Evolutionary conservation across 2,329 filamentous ascomycete genomes (phyloP), one percentile per base, ranked within the genome.

Genomic region (Monilinia fructicola): DNA sequence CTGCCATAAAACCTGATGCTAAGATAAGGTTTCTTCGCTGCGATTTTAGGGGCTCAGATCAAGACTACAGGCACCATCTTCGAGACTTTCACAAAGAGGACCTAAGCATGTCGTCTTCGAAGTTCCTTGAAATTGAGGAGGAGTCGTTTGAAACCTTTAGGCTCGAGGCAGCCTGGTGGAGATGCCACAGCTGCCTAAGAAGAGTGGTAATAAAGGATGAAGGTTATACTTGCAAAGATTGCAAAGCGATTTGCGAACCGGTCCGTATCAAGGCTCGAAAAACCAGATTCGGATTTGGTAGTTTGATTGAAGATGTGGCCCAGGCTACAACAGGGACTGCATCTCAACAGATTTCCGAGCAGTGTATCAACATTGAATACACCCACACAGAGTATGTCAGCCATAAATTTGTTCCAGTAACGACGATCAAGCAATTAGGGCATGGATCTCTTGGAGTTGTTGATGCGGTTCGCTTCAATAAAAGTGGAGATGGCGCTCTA

Each of bases 381-480:
- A 64, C 35, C 5, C 68, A 70, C 46, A 42, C 14, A 10, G 59
- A 70, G 44, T 71, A 71, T 44, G 7, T 11, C 14, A 71, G 53
- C 18, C 42, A 60, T 14, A 67, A 67, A 55, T 7, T n/a, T 5
- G 53, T 69, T 14, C 69, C 69, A 18, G 67, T 63, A 5, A 58
- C 18, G 1, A 67, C 65, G 2, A 55, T 70, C 31, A 70, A 65
- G 18, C 69, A 71, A 53, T 50, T 70, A 26, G 69, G 69, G 0
- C 63, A 71, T 48, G 68, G 69, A 7, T 71, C 69, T 4, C 63
- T 70, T 21, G 68, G 69, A 28, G 67, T 60, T 38, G 68, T 71
- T 1, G 69, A 71, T 16, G 69, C 68, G 10, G 69, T 71, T 4
- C 60, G 68, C 9, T 14, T 31, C 3, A 38, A 55, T 23, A 65